phyloP scores from a whole-genome alignment of 148 eudicot species.

The Chenopodium quinoa region DNA sequence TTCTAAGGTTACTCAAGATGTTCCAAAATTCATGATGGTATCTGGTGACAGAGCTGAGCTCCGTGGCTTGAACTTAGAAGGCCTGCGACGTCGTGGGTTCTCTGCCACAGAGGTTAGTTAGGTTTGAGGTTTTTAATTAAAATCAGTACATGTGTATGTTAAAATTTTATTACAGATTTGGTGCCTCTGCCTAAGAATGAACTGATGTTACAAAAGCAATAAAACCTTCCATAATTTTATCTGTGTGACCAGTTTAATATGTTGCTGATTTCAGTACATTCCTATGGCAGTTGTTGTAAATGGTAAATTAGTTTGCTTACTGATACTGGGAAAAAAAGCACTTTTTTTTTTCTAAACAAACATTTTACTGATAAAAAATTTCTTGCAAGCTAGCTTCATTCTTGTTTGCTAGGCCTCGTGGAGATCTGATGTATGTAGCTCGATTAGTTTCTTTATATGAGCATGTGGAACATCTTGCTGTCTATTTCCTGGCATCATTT shows the following conservation, averaged over 20 bases:
- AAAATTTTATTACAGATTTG: background rate
- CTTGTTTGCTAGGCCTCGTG: background rate
- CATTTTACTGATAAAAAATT: too few species aligned
- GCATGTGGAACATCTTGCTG: background rate
- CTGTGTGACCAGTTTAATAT: background rate
- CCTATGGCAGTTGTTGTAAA: background rate
- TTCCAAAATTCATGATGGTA: slow-evolving; percentile 85
- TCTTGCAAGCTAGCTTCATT: background rate
- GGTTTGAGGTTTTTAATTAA: slow-evolving; percentile 4
- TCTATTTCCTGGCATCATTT: background rate
- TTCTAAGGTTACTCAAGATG: slow-evolving; percentile 84
- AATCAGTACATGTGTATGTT: background rate
- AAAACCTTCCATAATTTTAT: background rate
- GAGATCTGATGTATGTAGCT: background rate
- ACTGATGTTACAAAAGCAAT: background rate
- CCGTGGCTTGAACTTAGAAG: slow-evolving; percentile 90
- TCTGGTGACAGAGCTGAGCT: slow-evolving; percentile 95
- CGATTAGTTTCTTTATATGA: background rate
- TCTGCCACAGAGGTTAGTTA: slow-evolving; percentile 63
- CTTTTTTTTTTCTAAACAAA: too few species aligned
- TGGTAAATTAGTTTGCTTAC: background rate
- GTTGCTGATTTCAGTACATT: background rate
- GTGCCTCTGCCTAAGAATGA: background rate
- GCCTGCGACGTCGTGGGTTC: slow-evolving; percentile 77
- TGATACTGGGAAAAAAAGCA: background rate